Conservation (phyloP, 306 rosid species). For the Rosa chinensis region DNA sequence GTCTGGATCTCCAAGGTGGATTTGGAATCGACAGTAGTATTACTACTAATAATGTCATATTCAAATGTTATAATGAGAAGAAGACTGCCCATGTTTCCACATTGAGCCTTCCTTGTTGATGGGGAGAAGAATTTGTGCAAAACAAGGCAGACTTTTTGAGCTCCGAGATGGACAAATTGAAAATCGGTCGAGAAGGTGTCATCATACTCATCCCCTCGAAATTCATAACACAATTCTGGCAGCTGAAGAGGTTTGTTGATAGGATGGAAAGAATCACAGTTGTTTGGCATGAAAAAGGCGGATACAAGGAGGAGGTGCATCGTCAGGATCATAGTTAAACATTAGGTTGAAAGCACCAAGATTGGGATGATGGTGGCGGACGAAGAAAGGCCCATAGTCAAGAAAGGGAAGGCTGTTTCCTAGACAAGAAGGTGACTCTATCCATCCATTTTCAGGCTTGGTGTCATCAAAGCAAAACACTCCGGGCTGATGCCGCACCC, state of each 20-base stretch:
- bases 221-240: neutral
- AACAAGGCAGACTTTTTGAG: neutral
- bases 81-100: neutral
- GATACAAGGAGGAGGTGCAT: neutral
- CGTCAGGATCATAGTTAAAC: neutral
- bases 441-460: slow-evolving; percentile 3
- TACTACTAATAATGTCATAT: slow-evolving; percentile 1
- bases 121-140: neutral
- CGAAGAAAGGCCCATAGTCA: neutral
- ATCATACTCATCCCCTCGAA: too few relatives aligned
- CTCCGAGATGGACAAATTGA: neutral
- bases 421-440: neutral
- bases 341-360: neutral
- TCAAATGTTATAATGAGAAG: neutral
- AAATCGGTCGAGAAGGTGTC: neutral
- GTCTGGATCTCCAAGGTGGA: neutral
- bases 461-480: neutral
- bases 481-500: neutral
- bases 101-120: neutral
- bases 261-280: neutral
- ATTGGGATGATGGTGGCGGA: neutral
- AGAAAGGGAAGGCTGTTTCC: neutral
- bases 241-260: neutral
- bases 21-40: neutral
- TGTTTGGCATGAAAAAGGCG: neutral